Conservation (phyloP, 495 filamentous ascomycete species). For the Penicillium steckii region DNA sequence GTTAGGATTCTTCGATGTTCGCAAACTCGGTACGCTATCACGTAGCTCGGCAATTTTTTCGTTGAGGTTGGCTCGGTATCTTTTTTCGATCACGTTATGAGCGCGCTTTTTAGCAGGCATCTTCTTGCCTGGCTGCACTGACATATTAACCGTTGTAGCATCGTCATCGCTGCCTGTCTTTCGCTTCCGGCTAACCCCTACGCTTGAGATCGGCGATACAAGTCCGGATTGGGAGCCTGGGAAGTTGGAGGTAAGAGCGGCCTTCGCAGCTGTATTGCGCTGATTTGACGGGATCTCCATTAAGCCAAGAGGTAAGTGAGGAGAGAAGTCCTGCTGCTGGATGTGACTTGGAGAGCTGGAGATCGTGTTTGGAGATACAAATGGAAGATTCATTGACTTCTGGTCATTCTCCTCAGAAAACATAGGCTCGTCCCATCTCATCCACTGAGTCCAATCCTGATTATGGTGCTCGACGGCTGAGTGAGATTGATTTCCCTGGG, state of each 20-base stretch:
- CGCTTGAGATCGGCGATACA: slow-evolving; percentile 32
- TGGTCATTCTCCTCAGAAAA: slow-evolving; percentile 24
- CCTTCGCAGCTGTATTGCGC: background rate
- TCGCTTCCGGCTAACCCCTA: slow-evolving; percentile 37
- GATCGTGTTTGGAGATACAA: slow-evolving; percentile 31
- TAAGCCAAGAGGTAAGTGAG: slow-evolving; percentile 33
- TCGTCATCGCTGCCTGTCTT: slow-evolving; percentile 46
- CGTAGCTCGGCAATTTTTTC: slow-evolving; percentile 92
- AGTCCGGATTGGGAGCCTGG: slow-evolving; percentile 16
- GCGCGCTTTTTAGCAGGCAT: slow-evolving; percentile 90
- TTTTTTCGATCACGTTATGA: slow-evolving; percentile 96
- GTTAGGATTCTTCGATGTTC: slow-evolving; percentile 63
- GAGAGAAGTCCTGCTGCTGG: slow-evolving; percentile 31
- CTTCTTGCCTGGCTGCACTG: slow-evolving; percentile 47
- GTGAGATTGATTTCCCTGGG: slow-evolving; percentile 16
- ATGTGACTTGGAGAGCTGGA: slow-evolving; percentile 25
- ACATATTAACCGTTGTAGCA: slow-evolving; percentile 31
- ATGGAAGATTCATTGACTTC: slow-evolving; percentile 25
- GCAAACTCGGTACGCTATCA: slow-evolving; percentile 84
- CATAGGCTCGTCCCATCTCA: slow-evolving; percentile 49
- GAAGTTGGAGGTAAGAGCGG: slow-evolving; percentile 6
- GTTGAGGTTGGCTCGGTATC: slow-evolving; percentile 93
- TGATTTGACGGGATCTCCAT: slow-evolving; percentile 31
- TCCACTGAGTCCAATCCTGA: slow-evolving; percentile 52
- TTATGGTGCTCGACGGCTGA: slow-evolving; percentile 26